These are phyloP conservation scores for Irpex sp. DNA, from an alignment of 1,284 basidiomycete genomes.

Conservation along the genomic window DNA sequence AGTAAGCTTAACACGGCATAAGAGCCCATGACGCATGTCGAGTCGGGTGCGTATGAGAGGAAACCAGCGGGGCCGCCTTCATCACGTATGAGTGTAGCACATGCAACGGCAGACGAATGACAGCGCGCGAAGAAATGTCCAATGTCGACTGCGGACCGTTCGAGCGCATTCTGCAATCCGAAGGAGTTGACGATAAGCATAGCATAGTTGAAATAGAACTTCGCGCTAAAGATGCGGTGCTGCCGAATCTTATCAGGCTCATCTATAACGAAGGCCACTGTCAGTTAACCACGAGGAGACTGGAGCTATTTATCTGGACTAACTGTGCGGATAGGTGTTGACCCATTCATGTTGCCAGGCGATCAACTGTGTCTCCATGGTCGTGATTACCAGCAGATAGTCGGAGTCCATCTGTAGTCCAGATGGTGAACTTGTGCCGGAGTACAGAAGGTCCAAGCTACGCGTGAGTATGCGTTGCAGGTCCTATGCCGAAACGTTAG, in stretches of 20 bases:
- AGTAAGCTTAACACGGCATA: conserved; percentile 86
- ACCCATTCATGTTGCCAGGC: conserved; percentile 69
- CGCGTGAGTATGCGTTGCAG: conserved; percentile 86
- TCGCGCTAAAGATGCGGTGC: conserved; percentile 53
- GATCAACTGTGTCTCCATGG: conserved; percentile 78
- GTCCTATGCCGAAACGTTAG: conserved; percentile 43
- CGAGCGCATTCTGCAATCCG: conserved; percentile 90
- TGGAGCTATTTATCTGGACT: conserved; percentile 2
- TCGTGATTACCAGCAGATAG: conserved; percentile 79
- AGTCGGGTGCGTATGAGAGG: conserved; percentile 86
- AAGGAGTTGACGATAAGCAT: conserved; percentile 91
- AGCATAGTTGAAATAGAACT: conserved; percentile 84
- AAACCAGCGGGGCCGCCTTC: conserved; percentile 73
- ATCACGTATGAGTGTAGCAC: conserved; percentile 70
- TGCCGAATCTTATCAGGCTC: conserved; percentile 27
- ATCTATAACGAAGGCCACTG: conserved; percentile 9
- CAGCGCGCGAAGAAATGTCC: conserved; percentile 87
- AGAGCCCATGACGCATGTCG: conserved; percentile 87
- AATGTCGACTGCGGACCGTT: conserved; percentile 69
- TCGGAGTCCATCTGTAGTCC: conserved; percentile 88
- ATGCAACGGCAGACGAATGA: conserved; percentile 70
- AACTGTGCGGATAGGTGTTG: conserved; percentile 17
- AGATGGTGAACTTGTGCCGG: conserved; percentile 75
- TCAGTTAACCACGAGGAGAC: conserved; percentile 1
- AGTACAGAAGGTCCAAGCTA: conserved; percentile 88